Conservation (phyloP, 2,329 filamentous ascomycete species). For the Balansia obtecta region DNA sequence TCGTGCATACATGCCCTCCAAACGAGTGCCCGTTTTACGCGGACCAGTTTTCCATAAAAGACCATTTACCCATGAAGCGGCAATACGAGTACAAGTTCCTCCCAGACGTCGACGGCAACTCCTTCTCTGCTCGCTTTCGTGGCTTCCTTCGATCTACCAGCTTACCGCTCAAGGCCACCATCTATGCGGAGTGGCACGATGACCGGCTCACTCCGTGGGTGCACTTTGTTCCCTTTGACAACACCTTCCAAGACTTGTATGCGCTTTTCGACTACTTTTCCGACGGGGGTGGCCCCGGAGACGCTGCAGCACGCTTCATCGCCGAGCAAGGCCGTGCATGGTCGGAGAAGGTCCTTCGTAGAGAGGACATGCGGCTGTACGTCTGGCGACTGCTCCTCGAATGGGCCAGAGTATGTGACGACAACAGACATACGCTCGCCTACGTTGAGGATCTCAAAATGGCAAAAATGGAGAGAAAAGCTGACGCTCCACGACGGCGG, state of each 20-base stretch:
- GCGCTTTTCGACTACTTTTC: conserved; percentile 53
- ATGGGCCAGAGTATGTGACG: conserved; percentile 39
- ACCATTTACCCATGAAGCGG: conserved; percentile 28
- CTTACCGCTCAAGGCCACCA: conserved; percentile 57
- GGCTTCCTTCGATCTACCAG: conserved; percentile 52
- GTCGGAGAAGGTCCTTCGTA: conserved; percentile 47
- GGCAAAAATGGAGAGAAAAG: background rate
- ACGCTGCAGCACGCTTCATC: conserved; percentile 45
- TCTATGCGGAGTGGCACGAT: conserved; percentile 68
- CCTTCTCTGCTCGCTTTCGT: conserved; percentile 49
- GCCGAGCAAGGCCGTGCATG: conserved; percentile 47
- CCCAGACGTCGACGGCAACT: conserved; percentile 59
- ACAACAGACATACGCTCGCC: conserved; percentile 28
- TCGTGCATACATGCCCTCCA: conserved; percentile 27
- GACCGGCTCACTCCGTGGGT: conserved; percentile 55
- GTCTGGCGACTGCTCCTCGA: conserved; percentile 48
- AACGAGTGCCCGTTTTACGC: conserved; percentile 27
- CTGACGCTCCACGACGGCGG: background rate
- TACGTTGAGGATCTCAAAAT: conserved; percentile 29
- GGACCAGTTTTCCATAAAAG: conserved; percentile 21
- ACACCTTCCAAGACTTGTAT: conserved; percentile 54
- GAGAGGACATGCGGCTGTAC: conserved; percentile 56
- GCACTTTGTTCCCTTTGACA: conserved; percentile 63
- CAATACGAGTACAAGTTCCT: conserved; percentile 52
- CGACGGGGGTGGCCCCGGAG: conserved; percentile 31